Base-by-base conservation (phyloP, 148 eudicot species). In the Vaccinium darrowii region DNA sequence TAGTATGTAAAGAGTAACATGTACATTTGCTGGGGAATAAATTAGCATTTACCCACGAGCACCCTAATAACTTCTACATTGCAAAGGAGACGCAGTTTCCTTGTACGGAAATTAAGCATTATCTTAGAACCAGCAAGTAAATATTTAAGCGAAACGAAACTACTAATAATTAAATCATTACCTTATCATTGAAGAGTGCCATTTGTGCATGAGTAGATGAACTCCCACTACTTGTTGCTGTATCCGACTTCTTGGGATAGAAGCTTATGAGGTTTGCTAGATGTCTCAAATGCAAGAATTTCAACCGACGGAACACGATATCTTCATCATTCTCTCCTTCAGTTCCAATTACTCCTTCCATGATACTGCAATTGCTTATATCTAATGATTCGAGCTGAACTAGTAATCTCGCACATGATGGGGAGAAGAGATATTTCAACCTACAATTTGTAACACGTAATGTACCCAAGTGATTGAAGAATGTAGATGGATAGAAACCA, bases 211-310 rank as follows among this genome's bases (percentile, higher is more conserved):
- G 25, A 62, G 67, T 1, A 19, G 10, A 62, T 19, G 3, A 21
- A 62, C 67, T 19, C 67, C 21, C 65, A 19, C 25, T 62, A 23
- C 25, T 21, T 21, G 67, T 62, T 62, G 67, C 1, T 6, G 1
- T 62, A 23, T 6, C 21, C 25, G 7, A 10, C 25, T 7, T 60
- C 21, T 60, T 16, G 23, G 23, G 65, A 60, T 60, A 60, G 65
- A 60, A 60, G 23, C 65, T 19, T 60, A 6, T 60, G 23, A 60
- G 25, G 65, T 19, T 19, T 19, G 9, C 23, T 6, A 60, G 65
- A 60, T 6, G 0, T 19, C 0, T 0, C 65, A 60, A 60, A 0
- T 0, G 0, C 65, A 60, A 60, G 0, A 0, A 0, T 5, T 19
- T 1, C 65, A 60, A 19, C 67, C 0, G 25, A 21, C 25, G 1